phyloP scores from a whole-genome alignment of 352 stramenopile genomes.

The Globisporangium spiculum region DNA sequence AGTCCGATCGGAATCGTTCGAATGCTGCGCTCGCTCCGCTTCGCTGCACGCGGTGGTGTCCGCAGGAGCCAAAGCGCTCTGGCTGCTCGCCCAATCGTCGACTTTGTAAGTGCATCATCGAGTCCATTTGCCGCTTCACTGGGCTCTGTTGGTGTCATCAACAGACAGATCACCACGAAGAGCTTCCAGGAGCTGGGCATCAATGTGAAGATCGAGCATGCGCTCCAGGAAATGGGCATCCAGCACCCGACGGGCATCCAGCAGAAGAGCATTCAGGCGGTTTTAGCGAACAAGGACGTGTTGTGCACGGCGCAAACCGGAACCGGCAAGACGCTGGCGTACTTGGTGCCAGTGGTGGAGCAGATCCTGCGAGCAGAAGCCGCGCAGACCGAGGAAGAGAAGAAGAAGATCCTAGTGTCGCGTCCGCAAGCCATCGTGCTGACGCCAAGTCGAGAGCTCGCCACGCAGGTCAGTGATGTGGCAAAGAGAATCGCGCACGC shows the following conservation, averaged over 20 bases:
- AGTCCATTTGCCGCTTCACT: not conserved
- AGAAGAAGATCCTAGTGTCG: constrained; percentile 21
- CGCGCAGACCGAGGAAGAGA: constrained; percentile 18
- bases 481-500: constrained; percentile 64
- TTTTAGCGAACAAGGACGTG: constrained; percentile 36
- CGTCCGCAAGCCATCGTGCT: constrained; percentile 55
- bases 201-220: constrained; percentile 34
- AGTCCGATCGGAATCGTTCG: not conserved
- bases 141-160: not conserved
- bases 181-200: constrained; percentile 45
- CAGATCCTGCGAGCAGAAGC: constrained; percentile 43
- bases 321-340: constrained; percentile 68
- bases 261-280: constrained; percentile 42
- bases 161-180: constrained; percentile 4
- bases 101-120: too few relatives aligned
- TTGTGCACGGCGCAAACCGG: constrained; percentile 65
- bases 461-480: constrained; percentile 62
- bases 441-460: constrained; percentile 67
- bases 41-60: constrained; percentile 3
- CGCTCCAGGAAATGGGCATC: constrained; percentile 50
- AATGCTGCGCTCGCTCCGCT: constrained; percentile 9
- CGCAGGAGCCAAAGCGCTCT: not conserved
- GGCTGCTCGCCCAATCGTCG: not conserved
- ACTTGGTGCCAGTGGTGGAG: constrained; percentile 56
- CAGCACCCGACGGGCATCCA: constrained; percentile 50